phyloP scores from a whole-genome alignment of 495 filamentous ascomycete genomes.

The Xylaria longipes region DNA sequence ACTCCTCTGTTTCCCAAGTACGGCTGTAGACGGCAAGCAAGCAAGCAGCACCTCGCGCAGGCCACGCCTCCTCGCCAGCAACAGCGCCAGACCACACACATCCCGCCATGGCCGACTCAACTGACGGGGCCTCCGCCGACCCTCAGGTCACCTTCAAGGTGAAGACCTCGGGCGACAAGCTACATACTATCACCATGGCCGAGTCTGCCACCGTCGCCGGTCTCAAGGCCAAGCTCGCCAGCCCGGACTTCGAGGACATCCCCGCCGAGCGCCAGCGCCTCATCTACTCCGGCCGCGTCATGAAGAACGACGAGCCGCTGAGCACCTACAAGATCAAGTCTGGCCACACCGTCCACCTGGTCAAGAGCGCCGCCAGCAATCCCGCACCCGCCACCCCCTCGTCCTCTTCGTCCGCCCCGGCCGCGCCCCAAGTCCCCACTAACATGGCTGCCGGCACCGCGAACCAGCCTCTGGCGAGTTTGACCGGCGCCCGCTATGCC shows the following conservation, averaged over 20 bases:
- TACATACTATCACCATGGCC: constrained; percentile 80
- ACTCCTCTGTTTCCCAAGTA: not conserved
- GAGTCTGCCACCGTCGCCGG: constrained; percentile 79
- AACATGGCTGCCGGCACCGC: constrained; percentile 94
- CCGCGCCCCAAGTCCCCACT: constrained; percentile 71
- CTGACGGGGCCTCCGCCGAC: constrained; percentile 54
- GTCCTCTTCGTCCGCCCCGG: constrained; percentile 56
- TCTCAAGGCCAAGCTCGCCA: constrained; percentile 86
- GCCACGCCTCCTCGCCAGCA: not conserved
- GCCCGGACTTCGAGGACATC: constrained; percentile 79
- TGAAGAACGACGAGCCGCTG: constrained; percentile 90
- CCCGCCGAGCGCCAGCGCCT: constrained; percentile 86
- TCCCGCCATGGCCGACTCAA: constrained; percentile 59
- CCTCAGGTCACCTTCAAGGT: constrained; percentile 86
- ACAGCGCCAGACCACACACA: not conserved
- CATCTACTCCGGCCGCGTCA: constrained; percentile 95
- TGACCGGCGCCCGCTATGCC: constrained; percentile 95
- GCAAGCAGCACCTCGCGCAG: not conserved
- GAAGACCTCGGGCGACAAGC: constrained; percentile 86
- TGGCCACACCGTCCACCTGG: constrained; percentile 94
- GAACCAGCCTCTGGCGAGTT: constrained; percentile 84
- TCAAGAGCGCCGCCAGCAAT: constrained; percentile 94
- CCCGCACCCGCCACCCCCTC: constrained; percentile 63
- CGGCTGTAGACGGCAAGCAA: not conserved
- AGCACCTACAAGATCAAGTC: constrained; percentile 91